Base-by-base conservation (phyloP, 805 yeast genomes). In the Hanseniaspora jakobsenii region DNA sequence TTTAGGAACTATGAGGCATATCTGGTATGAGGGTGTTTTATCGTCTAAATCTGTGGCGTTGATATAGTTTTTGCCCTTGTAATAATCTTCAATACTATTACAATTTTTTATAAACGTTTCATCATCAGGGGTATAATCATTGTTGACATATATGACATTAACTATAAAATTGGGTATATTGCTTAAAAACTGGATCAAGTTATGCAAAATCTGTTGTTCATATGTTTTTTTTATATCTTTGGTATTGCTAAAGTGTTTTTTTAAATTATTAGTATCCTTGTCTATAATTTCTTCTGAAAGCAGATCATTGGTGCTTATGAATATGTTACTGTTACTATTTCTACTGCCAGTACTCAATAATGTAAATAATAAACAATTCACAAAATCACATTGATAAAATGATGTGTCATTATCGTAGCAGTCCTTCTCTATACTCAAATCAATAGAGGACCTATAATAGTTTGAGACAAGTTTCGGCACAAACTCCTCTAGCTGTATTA, bases 401-500 rank as follows among this genome's bases (percentile, higher is more conserved):
- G 24, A 8, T 17, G 22, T 26, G 14, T 27, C 5, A n/a, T 44
- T 19, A 3, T 13, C 12, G 26, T 21, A 8, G 5, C 28, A 5
- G 18, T 36, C 36, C 4, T 16, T 17, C 6, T 14, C n/a, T 6
- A 17, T 17, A 16, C 18, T 22, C 18, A 17, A 16, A 6, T 17
- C 7, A n/a, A 32, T 7, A 8, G 6, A 13, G 13, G 13, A 8
- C 9, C 8, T 17, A 16, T 13, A 16, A 16, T 16, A 17, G 5
- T 22, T 42, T 36, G 31, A 28, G 36, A 35, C 46, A 36, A 47
- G 38, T 49, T 44, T 32, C 38, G 37, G 22, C 18, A 32, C n/a
- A n/a, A n/a, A n/a, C n/a, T n/a, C n/a, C n/a, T n/a, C n/a, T n/a
- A n/a, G n/a, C n/a, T n/a, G n/a, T n/a, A n/a, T n/a, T n/a, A n/a